These are phyloP conservation scores for Arctium lappa DNA, from an alignment of 129 eudicot genomes.

Conservation along the genomic window DNA sequence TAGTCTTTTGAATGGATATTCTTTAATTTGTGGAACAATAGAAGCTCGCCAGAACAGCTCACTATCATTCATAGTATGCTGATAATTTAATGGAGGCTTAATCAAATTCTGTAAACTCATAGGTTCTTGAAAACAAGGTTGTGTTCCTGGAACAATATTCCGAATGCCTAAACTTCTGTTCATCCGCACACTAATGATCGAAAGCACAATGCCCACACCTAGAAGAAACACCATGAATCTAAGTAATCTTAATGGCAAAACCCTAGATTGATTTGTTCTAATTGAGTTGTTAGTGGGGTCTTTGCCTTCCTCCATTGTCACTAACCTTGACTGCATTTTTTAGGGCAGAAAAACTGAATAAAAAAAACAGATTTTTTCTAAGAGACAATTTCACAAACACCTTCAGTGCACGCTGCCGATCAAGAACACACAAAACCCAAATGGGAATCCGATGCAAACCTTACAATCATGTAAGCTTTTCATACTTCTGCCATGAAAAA, in stretches of 20 bases:
- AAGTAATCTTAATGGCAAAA: conserved; percentile 51
- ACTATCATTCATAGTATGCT: conserved; percentile 75
- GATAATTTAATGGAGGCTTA: conserved; percentile 45
- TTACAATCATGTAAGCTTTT: neutral
- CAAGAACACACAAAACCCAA: conserved; percentile 6
- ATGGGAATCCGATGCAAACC: neutral
- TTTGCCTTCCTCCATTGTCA: conserved; percentile 66
- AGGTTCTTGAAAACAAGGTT: conserved; percentile 51
- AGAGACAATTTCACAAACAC: conserved; percentile 34
- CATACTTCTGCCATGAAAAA: conserved; percentile 22
- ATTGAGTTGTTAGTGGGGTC: conserved; percentile 24
- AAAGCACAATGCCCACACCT: conserved; percentile 48
- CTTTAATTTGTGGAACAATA: conserved; percentile 53
- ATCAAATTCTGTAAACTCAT: conserved; percentile 49
- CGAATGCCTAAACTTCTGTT: conserved; percentile 34
- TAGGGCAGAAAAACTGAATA: neutral
- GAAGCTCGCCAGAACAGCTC: conserved; percentile 88
- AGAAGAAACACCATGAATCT: conserved; percentile 54
- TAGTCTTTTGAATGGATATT: conserved; percentile 63
- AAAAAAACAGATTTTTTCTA: conserved; percentile 1
- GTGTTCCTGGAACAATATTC: conserved; percentile 31
- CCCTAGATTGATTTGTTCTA: conserved; percentile 37
- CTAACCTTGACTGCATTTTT: conserved; percentile 40
- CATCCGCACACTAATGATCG: conserved; percentile 51
- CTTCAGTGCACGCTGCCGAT: neutral